Evolutionary conservation across 495 filamentous ascomycete genomes (phyloP).

Genomic region (Podospora pseudocomata): DNA sequence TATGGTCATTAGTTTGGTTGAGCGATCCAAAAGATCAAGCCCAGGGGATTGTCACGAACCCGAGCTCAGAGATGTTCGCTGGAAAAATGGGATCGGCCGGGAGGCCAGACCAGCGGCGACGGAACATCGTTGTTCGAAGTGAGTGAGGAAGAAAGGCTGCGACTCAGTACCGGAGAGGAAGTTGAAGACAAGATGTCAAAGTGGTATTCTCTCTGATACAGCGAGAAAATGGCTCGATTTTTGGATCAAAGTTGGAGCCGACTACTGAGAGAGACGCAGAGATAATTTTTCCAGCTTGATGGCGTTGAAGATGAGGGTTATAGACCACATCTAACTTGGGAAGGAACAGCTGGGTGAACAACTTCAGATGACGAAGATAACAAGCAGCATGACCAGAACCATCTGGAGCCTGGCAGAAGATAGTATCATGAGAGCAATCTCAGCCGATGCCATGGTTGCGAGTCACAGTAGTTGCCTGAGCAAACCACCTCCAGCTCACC

Average conservation of each 20-base stretch:
- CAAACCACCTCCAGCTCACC: not conserved
- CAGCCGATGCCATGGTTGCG: not conserved
- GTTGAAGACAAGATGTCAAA: not conserved
- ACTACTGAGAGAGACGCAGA: not conserved
- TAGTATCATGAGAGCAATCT: not conserved
- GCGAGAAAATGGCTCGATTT: not conserved
- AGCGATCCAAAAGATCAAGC: not conserved
- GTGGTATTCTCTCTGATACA: not conserved
- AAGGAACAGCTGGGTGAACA: not conserved
- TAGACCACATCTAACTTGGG: too few relatives aligned
- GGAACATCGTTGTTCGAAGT: conserved; percentile 57
- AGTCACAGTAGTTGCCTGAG: not conserved
- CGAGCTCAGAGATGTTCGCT: conserved; percentile 60
- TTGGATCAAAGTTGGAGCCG: not conserved
- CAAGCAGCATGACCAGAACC: not conserved
- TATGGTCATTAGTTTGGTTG: conserved; percentile 12
- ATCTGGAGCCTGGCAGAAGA: not conserved
- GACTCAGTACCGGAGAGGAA: not conserved
- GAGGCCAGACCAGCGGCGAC: conserved; percentile 58
- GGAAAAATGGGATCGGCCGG: conserved; percentile 67
- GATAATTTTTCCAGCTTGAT: not conserved
- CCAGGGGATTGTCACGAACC: conserved; percentile 47
- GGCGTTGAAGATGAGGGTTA: too few relatives aligned
- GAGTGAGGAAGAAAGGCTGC: not conserved
- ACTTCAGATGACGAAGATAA: not conserved